Evolutionary conservation across 208 protist genomes (phyloP).

Genomic region (Dictyostelium gargantuum): DNA sequence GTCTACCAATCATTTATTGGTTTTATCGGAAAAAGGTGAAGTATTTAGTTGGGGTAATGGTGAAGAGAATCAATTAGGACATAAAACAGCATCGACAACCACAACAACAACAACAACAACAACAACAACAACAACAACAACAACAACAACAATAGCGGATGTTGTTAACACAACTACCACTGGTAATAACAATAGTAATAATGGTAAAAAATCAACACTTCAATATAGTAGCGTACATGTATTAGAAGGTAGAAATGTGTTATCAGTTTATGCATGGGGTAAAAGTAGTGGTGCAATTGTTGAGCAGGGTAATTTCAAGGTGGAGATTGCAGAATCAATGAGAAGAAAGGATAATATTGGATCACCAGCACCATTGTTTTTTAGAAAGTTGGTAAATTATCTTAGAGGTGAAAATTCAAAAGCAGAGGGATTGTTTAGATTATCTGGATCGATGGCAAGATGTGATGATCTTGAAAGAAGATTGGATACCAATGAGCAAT

Average conservation of each 20-base stretch:
- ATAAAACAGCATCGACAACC: not conserved
- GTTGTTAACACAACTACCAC: too few species aligned
- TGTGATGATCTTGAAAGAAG: slow-evolving; percentile 11
- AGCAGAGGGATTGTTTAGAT: slow-evolving; percentile 26
- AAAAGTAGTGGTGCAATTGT: slow-evolving; percentile 11
- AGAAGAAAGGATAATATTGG: slow-evolving; percentile 11
- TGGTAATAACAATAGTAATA: not conserved
- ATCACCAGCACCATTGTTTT: not conserved
- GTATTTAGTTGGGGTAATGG: not conserved
- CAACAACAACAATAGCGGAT: not conserved
- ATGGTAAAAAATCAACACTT: not conserved
- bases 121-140: not conserved
- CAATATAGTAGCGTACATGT: not conserved
- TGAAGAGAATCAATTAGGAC: slow-evolving; percentile 13
- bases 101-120: not conserved
- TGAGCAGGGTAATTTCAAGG: slow-evolving; percentile 31
- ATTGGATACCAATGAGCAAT: not conserved
- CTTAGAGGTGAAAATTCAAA: slow-evolving; percentile 18
- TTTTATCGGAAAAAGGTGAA: slow-evolving; percentile 4
- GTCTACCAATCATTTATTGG: not conserved
- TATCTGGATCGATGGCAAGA: slow-evolving; percentile 20
- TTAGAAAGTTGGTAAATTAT: slow-evolving; percentile 8
- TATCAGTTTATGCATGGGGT: slow-evolving; percentile 38
- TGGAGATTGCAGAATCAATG: slow-evolving; percentile 37
- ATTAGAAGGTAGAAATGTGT: not conserved